Percentiles rank a stretch among this genome's conserved stretches.
Evolutionary conservation across 495 filamentous ascomycete genomes (phyloP).

Genomic region (Penicillium ochrochloron): DNA sequence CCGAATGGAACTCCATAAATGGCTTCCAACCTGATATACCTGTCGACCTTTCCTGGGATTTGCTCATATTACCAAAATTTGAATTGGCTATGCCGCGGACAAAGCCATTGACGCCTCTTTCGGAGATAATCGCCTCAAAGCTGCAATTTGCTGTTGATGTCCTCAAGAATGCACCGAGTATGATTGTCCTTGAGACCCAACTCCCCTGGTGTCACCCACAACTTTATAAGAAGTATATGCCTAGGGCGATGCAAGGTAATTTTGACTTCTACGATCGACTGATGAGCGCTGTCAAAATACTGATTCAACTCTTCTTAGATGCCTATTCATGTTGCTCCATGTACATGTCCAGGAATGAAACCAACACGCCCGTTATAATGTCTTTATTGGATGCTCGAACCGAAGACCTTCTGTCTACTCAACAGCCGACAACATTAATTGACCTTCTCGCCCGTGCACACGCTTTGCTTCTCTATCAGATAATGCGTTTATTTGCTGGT

Average conservation of each 20-base stretch:
- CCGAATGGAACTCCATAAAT: not conserved
- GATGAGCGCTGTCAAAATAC: not conserved
- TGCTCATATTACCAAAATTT: not conserved
- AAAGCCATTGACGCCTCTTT: constrained; percentile 16
- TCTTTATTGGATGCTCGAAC: constrained; percentile 45
- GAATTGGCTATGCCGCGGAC: constrained; percentile 16
- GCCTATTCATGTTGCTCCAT: constrained; percentile 54
- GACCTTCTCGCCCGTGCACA: constrained; percentile 39
- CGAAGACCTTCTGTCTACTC: constrained; percentile 39
- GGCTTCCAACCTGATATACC: not conserved
- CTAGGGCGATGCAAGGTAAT: constrained; percentile 52
- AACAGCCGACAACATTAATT: constrained; percentile 32
- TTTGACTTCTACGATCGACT: not conserved
- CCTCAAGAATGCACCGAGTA: constrained; percentile 45
- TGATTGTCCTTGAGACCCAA: constrained; percentile 52
- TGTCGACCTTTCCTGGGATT: not conserved
- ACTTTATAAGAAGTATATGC: constrained; percentile 53
- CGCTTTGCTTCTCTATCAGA: constrained; percentile 41
- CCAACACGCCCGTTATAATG: constrained; percentile 49
- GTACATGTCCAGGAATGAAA: constrained; percentile 50
- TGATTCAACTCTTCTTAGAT: constrained; percentile 35
- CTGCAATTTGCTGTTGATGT: constrained; percentile 51
- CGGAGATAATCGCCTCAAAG: constrained; percentile 36
- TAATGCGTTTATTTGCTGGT: constrained; percentile 62
- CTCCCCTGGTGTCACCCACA: constrained; percentile 55